A percentile compares a stretch with the other conserved stretches of the same genome.
phyloP scores from a whole-genome alignment of 139 green algal genomes.

The Micromonas commoda region DNA sequence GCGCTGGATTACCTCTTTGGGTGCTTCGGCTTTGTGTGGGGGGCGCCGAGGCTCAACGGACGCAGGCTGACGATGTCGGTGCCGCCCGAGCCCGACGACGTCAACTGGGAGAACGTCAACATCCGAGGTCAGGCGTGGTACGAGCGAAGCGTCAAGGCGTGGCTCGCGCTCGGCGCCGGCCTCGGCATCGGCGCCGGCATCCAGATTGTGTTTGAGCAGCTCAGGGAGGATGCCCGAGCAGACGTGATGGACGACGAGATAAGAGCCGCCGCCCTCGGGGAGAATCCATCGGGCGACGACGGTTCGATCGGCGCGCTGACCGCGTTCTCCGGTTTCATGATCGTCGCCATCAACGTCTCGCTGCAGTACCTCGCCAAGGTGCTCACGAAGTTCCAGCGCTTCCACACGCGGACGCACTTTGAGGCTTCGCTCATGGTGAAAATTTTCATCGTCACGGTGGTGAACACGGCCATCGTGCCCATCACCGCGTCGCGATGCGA shows the following conservation, averaged over 20 bases:
- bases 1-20: neutral
- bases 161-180: neutral
- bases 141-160: neutral
- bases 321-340: neutral
- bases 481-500: neutral
- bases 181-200: neutral
- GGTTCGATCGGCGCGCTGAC: neutral
- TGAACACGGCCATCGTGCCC: neutral
- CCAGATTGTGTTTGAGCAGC: neutral
- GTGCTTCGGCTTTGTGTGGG: neutral
- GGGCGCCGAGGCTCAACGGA: neutral
- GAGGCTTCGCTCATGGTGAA: neutral
- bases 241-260: neutral
- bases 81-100: conserved; percentile 48
- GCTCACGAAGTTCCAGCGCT: neutral
- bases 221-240: neutral
- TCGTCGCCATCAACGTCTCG: neutral
- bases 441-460: neutral
- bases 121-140: neutral
- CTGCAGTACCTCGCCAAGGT: neutral
- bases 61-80: neutral
- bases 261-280: too few species aligned
- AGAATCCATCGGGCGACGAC: too few species aligned
- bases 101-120: conserved; percentile 45
- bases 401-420: neutral